phyloP scores from a whole-genome alignment of 306 rosid species.

The Gillenia trifoliata region DNA sequence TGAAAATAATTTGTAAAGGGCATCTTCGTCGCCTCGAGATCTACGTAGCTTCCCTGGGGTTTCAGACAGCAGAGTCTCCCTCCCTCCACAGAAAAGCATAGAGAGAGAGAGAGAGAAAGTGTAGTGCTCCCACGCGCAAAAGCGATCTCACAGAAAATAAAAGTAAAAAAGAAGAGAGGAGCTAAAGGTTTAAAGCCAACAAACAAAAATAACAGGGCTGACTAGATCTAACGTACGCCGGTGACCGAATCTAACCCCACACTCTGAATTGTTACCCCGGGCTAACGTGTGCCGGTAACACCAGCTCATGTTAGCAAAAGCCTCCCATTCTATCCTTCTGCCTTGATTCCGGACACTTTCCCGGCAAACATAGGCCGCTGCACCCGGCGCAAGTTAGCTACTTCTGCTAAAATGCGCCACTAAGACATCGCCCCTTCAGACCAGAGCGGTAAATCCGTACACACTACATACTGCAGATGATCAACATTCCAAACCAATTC shows the following conservation, averaged over 20 bases:
- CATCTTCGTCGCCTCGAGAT: slow-evolving; percentile 69
- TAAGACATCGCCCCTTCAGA: not conserved
- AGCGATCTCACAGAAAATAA: slow-evolving; percentile 28
- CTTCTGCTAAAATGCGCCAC: slow-evolving; percentile 32
- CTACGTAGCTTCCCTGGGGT: slow-evolving; percentile 33
- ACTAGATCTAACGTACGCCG: slow-evolving; percentile 1
- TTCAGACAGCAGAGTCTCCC: slow-evolving; percentile 35
- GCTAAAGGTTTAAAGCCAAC: not conserved
- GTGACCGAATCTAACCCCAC: slow-evolving; percentile 4
- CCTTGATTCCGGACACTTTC: not conserved
- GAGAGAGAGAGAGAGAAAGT: slow-evolving; percentile 24
- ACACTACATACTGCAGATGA: not conserved
- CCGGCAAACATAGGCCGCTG: not conserved
- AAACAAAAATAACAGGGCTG: not conserved
- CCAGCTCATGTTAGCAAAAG: not conserved
- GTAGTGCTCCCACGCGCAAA: slow-evolving; percentile 60
- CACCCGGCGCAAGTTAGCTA: not conserved
- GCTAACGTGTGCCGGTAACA: not conserved
- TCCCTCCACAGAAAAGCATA: slow-evolving; percentile 24
- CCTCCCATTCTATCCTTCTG: not conserved
- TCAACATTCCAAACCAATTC: not conserved
- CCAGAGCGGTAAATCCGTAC: no score
- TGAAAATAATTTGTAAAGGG: slow-evolving; percentile 10
- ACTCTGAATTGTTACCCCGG: not conserved
- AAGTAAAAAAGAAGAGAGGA: slow-evolving; percentile 5